Evolutionary conservation across 345 rosid genomes (phyloP), one percentile per base, ranked within the genome.

Genomic region (Populus davidiana): DNA sequence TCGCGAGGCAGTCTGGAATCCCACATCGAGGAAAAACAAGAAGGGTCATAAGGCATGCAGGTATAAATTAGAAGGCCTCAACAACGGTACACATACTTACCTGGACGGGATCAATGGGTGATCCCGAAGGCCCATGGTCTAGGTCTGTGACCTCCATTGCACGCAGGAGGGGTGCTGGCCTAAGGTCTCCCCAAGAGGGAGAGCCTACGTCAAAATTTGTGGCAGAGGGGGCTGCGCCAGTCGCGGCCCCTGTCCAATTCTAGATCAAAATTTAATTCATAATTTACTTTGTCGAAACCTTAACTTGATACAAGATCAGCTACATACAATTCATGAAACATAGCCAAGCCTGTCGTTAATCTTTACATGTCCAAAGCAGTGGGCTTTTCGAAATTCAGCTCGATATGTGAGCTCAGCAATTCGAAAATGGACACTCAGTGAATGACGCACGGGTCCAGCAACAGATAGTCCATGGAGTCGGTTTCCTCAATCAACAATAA

Each of bases 171-270:
- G 77, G 80, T 43, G 73, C 11, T 54, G 62, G 25, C 47, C 70
- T 72, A 78, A 75, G 81, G 83, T 80, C 86, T 80, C 69, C 68
- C 33, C 62, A 5, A 5, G 61, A 16, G 33, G 80, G 77, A 77
- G 84, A 81, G 82, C 83, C 82, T 81, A 76, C 82, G 84, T 84
- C 84, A 69, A 64, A 71, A 81, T 81, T 84, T 84, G 84, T 81
- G 81, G 54, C 50, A 74, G 82, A 0, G 77, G 84, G 84, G 83
- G 75, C 83, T 81, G 81, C 72, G 84, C 78, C 0, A 54, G 62
- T 54, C 62, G 62, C 62, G 62, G 62, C 62, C 62, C 27, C 27
- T 21, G 1, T 10, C 11, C 13, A 2, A 4, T 31, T 7, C 1
- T 0, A 4, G 0, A 8, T 1, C 23, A 54, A 52, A 33, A 33